Conservation (phyloP, 2,329 filamentous ascomycete species). For the Trichophyton mentagrophytes region DNA sequence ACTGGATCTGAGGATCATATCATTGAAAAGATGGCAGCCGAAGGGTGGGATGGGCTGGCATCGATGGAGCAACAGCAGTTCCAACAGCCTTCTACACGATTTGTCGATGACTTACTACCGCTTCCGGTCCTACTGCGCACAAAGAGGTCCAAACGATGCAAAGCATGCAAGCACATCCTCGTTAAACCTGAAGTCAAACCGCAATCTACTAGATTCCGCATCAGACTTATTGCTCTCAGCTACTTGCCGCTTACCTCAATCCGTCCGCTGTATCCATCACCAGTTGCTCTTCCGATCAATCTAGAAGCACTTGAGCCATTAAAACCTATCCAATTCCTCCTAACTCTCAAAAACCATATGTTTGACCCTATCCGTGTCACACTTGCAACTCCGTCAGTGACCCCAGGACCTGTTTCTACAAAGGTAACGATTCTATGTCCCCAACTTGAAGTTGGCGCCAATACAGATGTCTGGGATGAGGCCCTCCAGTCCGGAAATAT, state of each 20-base stretch:
- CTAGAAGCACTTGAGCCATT: slow-evolving; percentile 38
- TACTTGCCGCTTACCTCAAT: slow-evolving; percentile 72
- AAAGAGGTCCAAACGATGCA: slow-evolving; percentile 87
- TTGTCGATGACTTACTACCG: slow-evolving; percentile 64
- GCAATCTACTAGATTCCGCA: slow-evolving; percentile 77
- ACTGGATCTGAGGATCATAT: slow-evolving; percentile 48
- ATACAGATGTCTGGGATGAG: slow-evolving; percentile 89
- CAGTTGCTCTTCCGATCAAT: slow-evolving; percentile 25
- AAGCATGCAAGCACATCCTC: slow-evolving; percentile 84
- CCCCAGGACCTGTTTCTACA: slow-evolving; percentile 61
- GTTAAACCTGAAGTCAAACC: slow-evolving; percentile 89
- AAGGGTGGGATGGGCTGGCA: slow-evolving; percentile 52
- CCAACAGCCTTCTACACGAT: slow-evolving; percentile 43
- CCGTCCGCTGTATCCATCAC: slow-evolving; percentile 44
- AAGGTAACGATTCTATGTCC: slow-evolving; percentile 88
- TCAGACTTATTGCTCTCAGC: slow-evolving; percentile 74
- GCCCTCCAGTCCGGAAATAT: slow-evolving; percentile 50
- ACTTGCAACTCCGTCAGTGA: slow-evolving; percentile 68
- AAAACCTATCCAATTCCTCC: slow-evolving; percentile 59
- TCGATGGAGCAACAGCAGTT: slow-evolving; percentile 40
- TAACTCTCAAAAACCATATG: slow-evolving; percentile 86
- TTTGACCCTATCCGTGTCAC: slow-evolving; percentile 84
- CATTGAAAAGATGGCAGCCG: slow-evolving; percentile 46
- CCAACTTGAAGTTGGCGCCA: slow-evolving; percentile 85
- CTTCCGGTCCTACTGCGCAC: slow-evolving; percentile 73